These are phyloP conservation scores for Jaltomata sinuosa DNA, from an alignment of 257 asterid species.

Conservation along the genomic window DNA sequence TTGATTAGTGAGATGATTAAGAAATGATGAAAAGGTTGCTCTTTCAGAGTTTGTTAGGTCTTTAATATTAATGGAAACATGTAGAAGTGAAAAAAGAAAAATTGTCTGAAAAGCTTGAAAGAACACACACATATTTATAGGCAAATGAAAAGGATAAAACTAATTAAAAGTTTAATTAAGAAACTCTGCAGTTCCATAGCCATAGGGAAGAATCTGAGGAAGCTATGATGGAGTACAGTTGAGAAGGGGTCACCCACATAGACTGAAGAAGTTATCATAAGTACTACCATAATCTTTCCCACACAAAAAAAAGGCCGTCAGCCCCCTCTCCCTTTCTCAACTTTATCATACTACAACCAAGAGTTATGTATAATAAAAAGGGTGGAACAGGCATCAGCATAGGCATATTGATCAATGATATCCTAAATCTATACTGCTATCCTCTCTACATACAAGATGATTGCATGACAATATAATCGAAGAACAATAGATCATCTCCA, in stretches of 20 bases:
- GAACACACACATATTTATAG: background rate
- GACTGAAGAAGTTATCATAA: background rate
- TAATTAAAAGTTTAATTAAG: background rate
- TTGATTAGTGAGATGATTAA: background rate
- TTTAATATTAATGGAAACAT: background rate
- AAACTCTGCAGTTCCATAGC: background rate
- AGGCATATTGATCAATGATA: background rate
- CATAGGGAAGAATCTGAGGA: background rate
- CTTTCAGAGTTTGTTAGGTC: background rate
- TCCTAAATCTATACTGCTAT: background rate
- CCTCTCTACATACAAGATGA: background rate
- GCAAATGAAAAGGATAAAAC: background rate
- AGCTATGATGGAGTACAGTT: background rate
- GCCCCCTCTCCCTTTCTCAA: background rate
- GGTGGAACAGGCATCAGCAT: background rate
- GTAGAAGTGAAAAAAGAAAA: background rate
- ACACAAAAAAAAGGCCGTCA: background rate
- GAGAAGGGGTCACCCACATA: background rate
- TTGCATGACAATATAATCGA: background rate
- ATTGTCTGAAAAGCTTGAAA: background rate
- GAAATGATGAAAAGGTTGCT: background rate
- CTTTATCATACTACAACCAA: background rate
- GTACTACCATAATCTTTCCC: background rate
- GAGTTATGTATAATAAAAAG: background rate
- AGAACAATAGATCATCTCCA: background rate